Conservation (phyloP, 257 asterid genomes). For the Voacanga thouarsii region DNA sequence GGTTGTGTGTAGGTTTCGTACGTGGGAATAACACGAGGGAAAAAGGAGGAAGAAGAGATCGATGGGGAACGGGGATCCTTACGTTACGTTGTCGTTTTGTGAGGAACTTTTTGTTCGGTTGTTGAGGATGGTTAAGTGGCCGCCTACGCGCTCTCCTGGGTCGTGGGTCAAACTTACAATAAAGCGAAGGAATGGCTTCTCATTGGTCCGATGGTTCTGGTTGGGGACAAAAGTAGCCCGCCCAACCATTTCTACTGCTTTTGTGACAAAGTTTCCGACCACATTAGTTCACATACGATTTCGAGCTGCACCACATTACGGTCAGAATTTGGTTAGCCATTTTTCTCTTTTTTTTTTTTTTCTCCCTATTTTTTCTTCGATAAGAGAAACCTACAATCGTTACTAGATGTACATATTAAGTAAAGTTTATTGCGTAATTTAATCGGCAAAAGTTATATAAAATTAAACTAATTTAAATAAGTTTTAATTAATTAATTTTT, state of each 20-base stretch:
- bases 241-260: neutral
- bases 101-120: neutral
- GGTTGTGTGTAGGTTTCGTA: neutral
- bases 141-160: neutral
- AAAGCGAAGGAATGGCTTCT: neutral
- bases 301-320: too few relatives aligned
- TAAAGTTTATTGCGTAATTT: too few relatives aligned
- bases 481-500: too few relatives aligned
- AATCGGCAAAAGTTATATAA: too few relatives aligned
- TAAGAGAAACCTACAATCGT: too few relatives aligned
- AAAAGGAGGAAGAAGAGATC: neutral
- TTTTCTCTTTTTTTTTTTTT: too few relatives aligned
- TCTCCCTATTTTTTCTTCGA: too few relatives aligned
- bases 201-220: neutral
- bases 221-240: neutral
- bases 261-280: neutral
- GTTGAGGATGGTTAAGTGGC: neutral
- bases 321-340: too few relatives aligned
- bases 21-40: constrained; percentile 8
- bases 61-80: neutral
- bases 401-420: too few relatives aligned
- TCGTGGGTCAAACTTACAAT: neutral
- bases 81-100: constrained; percentile 6
- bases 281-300: neutral
- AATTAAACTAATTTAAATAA: too few relatives aligned